Percentiles rank a stretch among this genome's conserved stretches.
Conservation (phyloP, 192 early-diverging fungal genomes). For the Coemansia umbellata region DNA sequence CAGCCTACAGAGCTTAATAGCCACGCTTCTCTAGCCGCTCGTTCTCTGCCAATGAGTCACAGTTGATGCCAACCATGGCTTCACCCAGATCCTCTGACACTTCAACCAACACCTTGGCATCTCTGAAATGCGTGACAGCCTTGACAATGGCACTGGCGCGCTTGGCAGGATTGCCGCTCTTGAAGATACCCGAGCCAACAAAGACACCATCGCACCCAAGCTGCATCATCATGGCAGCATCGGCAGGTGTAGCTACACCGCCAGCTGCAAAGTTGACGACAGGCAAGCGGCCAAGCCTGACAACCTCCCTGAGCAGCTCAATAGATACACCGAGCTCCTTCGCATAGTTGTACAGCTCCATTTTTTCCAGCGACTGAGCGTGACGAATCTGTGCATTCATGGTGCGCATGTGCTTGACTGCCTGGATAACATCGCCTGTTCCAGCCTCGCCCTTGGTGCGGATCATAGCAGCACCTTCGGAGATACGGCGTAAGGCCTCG, state of each 20-base stretch:
- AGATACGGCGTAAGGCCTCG: conserved; percentile 93
- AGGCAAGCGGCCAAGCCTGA: conserved; percentile 82
- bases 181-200: conserved; percentile 98
- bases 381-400: conserved; percentile 82
- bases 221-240: conserved; percentile 99
- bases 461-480: conserved; percentile 97
- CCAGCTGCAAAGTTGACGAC: conserved; percentile 99
- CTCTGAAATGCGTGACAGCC: conserved; percentile 93
- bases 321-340: conserved; percentile 94
- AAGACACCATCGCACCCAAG: conserved; percentile 97
- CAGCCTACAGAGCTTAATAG: too few species aligned
- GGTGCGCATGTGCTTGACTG: conserved; percentile 92
- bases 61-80: conserved; percentile 96
- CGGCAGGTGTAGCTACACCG: conserved; percentile 96
- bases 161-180: conserved; percentile 88
- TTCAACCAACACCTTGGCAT: conserved; percentile 81
- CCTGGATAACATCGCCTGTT: conserved; percentile 97
- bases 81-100: conserved; percentile 92
- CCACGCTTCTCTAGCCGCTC: conserved; percentile 50
- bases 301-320: conserved; percentile 86
- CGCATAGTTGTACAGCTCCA: conserved; percentile 92
- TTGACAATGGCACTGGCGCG: conserved; percentile 93
- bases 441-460: conserved; percentile 98
- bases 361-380: conserved; percentile 77
- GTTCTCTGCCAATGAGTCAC: conserved; percentile 40